A percentile compares a stretch with the other conserved stretches of the same genome.
Evolutionary conservation across 2,329 filamentous ascomycete genomes (phyloP).

Genomic region (Xylariomycetidae sp.): DNA sequence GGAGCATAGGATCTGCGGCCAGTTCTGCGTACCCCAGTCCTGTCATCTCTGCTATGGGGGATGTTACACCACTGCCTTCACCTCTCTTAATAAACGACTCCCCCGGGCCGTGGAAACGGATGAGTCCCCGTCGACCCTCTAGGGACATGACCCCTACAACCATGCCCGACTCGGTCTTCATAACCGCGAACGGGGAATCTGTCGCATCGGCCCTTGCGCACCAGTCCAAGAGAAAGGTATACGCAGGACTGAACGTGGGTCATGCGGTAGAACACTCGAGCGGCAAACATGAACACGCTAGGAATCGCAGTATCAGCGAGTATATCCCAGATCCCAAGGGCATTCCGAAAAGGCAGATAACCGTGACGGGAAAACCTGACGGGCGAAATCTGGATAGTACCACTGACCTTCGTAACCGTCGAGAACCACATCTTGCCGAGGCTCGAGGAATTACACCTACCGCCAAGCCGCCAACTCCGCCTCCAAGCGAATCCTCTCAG

Average conservation of each 20-base stretch:
- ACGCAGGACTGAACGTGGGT: slow-evolving; percentile 40
- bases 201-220: slow-evolving; percentile 45
- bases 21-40: slow-evolving; percentile 69
- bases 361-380: slow-evolving; percentile 57
- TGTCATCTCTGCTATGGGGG: slow-evolving; percentile 69
- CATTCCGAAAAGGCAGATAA: slow-evolving; percentile 67
- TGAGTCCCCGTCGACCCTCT: slow-evolving; percentile 43
- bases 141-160: slow-evolving; percentile 36
- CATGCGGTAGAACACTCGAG: slow-evolving; percentile 23
- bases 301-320: slow-evolving; percentile 84
- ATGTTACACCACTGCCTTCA: slow-evolving; percentile 75
- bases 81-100: slow-evolving; percentile 64
- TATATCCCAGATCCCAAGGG: slow-evolving; percentile 71
- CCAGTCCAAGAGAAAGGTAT: slow-evolving; percentile 54
- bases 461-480: slow-evolving; percentile 71
- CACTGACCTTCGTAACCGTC: slow-evolving; percentile 51
- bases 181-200: slow-evolving; percentile 48
- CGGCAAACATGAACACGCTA: slow-evolving; percentile 44
- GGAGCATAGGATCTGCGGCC: slow-evolving; percentile 51
- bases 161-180: slow-evolving; percentile 42
- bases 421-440: slow-evolving; percentile 77
- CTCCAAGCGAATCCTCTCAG: slow-evolving; percentile 68
- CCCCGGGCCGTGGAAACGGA: slow-evolving; percentile 60
- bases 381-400: slow-evolving; percentile 27
- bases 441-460: slow-evolving; percentile 67